Conservation (phyloP, 2,329 filamentous ascomycete species). For the Aspergillus japonicus region DNA sequence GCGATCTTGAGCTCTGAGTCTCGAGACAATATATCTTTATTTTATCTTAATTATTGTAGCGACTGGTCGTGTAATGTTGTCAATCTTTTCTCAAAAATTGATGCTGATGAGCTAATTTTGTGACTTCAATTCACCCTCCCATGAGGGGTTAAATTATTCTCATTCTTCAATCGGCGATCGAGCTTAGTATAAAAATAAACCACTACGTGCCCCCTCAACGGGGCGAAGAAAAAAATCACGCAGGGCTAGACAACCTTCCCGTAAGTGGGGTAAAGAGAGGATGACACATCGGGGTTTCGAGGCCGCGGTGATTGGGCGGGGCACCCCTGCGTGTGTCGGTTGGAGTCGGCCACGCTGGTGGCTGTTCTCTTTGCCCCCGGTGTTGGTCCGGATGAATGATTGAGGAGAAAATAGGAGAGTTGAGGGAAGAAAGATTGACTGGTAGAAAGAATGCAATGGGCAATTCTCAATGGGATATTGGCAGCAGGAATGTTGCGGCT, state of each 20-base stretch:
- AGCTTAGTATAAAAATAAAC: too few relatives aligned
- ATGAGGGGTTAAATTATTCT: too few relatives aligned
- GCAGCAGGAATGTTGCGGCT: background rate
- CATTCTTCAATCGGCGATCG: too few relatives aligned
- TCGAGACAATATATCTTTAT: too few relatives aligned
- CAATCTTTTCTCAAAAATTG: too few relatives aligned
- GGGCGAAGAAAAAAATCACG: background rate
- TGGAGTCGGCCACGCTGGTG: background rate
- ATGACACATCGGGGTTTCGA: background rate
- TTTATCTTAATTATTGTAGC: too few relatives aligned
- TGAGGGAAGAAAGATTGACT: background rate
- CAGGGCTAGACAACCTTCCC: background rate
- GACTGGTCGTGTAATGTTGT: too few relatives aligned
- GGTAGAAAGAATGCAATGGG: background rate
- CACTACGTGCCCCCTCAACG: too few relatives aligned
- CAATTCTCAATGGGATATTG: background rate
- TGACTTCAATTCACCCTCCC: too few relatives aligned
- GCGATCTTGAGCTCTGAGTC: too few relatives aligned
- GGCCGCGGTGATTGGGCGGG: background rate
- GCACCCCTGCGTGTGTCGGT: background rate
- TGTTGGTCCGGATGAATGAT: background rate
- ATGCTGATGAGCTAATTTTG: too few relatives aligned
- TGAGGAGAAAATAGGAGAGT: background rate
- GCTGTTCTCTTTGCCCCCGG: background rate
- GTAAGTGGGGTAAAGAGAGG: background rate